These are phyloP conservation scores for Massarina eburnea DNA, from an alignment of 2,329 filamentous ascomycete species.

Conservation along the genomic window DNA sequence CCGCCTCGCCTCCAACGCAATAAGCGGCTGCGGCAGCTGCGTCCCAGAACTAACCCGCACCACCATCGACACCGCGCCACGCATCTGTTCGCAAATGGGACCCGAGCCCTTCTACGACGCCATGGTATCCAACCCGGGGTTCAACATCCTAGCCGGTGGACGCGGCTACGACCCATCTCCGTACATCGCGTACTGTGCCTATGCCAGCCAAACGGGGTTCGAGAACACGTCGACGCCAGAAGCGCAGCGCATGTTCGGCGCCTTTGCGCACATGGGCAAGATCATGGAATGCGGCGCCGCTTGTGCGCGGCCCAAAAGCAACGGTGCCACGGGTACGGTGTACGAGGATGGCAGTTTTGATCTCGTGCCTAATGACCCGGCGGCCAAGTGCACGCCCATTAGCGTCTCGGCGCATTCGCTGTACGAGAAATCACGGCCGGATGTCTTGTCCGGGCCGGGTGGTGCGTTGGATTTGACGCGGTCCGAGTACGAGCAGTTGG, in stretches of 20 bases:
- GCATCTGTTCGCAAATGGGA: conserved; percentile 52
- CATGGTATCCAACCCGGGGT: conserved; percentile 46
- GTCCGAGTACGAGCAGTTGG: conserved; percentile 48
- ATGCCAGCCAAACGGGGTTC: conserved; percentile 3
- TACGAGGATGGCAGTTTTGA: conserved; percentile 51
- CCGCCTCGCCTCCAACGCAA: conserved; percentile 6
- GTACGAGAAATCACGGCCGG: conserved; percentile 58
- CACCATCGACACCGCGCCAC: conserved; percentile 43
- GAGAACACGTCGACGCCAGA: conserved; percentile 2
- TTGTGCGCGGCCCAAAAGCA: conserved; percentile 53
- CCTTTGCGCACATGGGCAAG: conserved; percentile 55
- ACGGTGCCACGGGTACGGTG: conserved; percentile 46
- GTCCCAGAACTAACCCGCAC: conserved; percentile 45
- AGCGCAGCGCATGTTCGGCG: conserved; percentile 12
- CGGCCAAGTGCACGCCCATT: conserved; percentile 49
- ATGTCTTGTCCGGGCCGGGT: conserved; percentile 54
- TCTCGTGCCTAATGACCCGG: conserved; percentile 45
- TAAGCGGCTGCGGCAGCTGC: conserved; percentile 40
- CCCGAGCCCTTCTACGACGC: conserved; percentile 49
- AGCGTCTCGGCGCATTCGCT: conserved; percentile 57
- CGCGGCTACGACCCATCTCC: conserved; percentile 29
- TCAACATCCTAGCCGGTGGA: conserved; percentile 54
- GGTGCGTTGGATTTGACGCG: conserved; percentile 48
- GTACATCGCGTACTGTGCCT: conserved; percentile 22
- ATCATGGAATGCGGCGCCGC: conserved; percentile 56